Evolutionary conservation across 2,329 filamentous ascomycete species (phyloP).

Genomic region (Trichoderma citrinoviride): DNA sequence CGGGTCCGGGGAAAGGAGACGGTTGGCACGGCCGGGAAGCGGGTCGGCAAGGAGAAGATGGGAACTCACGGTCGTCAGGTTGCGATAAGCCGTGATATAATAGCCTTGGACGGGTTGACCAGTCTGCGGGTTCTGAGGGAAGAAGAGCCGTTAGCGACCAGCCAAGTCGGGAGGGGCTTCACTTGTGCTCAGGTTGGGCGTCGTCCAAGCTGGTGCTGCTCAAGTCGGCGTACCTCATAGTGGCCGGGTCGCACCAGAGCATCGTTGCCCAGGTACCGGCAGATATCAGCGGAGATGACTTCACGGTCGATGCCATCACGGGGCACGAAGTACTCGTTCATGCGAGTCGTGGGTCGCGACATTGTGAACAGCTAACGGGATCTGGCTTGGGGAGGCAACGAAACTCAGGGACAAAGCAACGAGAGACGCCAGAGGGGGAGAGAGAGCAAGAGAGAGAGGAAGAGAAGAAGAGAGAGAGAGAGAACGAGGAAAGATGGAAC

Average conservation of each 20-base stretch:
- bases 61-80: conserved; percentile 68
- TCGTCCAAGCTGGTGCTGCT: not conserved
- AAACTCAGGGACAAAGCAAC: conserved; percentile 22
- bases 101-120: conserved; percentile 67
- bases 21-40: not conserved
- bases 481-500: not conserved
- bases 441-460: conserved; percentile 27
- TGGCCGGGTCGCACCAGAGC: conserved; percentile 72
- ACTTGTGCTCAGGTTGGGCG: not conserved
- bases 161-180: not conserved
- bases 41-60: not conserved
- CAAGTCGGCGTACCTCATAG: conserved; percentile 58
- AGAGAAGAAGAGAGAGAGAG: not conserved
- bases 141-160: not conserved
- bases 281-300: conserved; percentile 81
- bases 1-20: not conserved
- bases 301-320: conserved; percentile 79
- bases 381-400: conserved; percentile 8
- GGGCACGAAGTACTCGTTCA: conserved; percentile 79
- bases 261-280: conserved; percentile 80
- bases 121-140: conserved; percentile 49
- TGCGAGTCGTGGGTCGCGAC: conserved; percentile 42
- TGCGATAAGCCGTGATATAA: conserved; percentile 76
- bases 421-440: conserved; percentile 25
- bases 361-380: conserved; percentile 17